Conservation (phyloP, 306 rosid genomes). For the Fragaria ananassa region DNA sequence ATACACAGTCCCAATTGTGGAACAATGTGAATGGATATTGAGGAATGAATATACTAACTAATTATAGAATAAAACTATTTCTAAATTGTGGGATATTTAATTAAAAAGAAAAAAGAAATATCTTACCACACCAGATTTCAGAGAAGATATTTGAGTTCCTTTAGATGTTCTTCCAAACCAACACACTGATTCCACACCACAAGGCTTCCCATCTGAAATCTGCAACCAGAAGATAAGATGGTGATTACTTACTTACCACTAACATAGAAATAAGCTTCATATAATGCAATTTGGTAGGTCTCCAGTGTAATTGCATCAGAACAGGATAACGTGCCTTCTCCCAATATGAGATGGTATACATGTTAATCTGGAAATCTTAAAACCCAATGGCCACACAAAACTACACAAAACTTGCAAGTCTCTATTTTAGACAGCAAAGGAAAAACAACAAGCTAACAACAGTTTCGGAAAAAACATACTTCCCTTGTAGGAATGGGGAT, state of each 20-base stretch:
- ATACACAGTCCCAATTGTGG: background rate
- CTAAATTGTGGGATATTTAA: background rate
- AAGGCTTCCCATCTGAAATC: constrained; percentile 84
- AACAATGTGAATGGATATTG: background rate
- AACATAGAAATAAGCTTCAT: background rate
- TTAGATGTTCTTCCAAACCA: constrained; percentile 86
- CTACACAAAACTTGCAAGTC: too few relatives aligned
- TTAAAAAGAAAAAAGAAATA: constrained; percentile 26
- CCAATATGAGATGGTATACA: too few relatives aligned
- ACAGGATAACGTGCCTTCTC: too few relatives aligned
- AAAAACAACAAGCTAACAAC: too few relatives aligned
- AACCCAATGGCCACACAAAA: too few relatives aligned
- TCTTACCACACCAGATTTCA: constrained; percentile 91
- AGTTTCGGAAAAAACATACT: too few relatives aligned
- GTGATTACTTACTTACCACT: constrained; percentile 3
- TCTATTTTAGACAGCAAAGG: too few relatives aligned
- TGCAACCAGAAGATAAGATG: constrained; percentile 32
- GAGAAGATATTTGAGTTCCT: constrained; percentile 69
- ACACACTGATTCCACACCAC: constrained; percentile 71
- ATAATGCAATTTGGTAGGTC: background rate
- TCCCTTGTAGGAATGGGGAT: too few relatives aligned
- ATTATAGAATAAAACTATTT: background rate
- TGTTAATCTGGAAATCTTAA: too few relatives aligned
- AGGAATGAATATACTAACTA: background rate
- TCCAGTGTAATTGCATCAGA: too few relatives aligned